phyloP scores from a whole-genome alignment of 768 basidiomycete genomes.

The Tulasnella sp. region DNA sequence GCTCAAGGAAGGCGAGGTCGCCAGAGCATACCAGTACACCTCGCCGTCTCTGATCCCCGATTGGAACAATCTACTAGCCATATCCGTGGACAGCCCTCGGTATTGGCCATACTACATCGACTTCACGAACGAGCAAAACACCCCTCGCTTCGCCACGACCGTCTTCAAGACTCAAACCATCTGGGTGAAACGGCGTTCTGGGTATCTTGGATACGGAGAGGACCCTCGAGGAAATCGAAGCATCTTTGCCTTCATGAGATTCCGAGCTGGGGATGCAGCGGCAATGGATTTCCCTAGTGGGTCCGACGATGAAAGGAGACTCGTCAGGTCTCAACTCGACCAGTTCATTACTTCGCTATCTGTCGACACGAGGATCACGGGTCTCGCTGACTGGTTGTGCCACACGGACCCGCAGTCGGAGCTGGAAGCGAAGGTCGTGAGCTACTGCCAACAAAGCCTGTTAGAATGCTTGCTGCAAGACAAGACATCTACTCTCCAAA shows the following conservation, averaged over 20 bases:
- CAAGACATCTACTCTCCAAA: conserved; percentile 76
- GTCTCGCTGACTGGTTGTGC: conserved; percentile 80
- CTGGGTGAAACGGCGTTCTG: conserved; percentile 89
- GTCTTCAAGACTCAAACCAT: conserved; percentile 80
- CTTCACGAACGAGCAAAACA: conserved; percentile 45
- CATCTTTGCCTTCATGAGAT: conserved; percentile 85
- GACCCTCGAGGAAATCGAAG: conserved; percentile 93
- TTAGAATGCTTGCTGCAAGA: conserved; percentile 91
- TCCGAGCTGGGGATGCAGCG: conserved; percentile 80
- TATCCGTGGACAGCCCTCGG: conserved; percentile 89
- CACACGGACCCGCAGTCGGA: conserved; percentile 55
- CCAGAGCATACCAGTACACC: conserved; percentile 76
- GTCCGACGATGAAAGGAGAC: conserved; percentile 60
- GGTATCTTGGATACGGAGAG: conserved; percentile 90
- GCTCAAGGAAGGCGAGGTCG: conserved; percentile 61
- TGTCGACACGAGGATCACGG: conserved; percentile 74
- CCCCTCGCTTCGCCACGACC: conserved; percentile 57
- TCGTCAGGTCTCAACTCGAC: conserved; percentile 73
- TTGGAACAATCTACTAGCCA: conserved; percentile 75
- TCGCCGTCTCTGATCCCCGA: conserved; percentile 93
- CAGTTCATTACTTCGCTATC: conserved; percentile 89
- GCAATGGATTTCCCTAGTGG: conserved; percentile 83
- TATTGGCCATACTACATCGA: conserved; percentile 95
- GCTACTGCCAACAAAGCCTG: conserved; percentile 75
- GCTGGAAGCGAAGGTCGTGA: conserved; percentile 57